phyloP scores from a whole-genome alignment of 306 rosid species.

The Prunus kanzakura region DNA sequence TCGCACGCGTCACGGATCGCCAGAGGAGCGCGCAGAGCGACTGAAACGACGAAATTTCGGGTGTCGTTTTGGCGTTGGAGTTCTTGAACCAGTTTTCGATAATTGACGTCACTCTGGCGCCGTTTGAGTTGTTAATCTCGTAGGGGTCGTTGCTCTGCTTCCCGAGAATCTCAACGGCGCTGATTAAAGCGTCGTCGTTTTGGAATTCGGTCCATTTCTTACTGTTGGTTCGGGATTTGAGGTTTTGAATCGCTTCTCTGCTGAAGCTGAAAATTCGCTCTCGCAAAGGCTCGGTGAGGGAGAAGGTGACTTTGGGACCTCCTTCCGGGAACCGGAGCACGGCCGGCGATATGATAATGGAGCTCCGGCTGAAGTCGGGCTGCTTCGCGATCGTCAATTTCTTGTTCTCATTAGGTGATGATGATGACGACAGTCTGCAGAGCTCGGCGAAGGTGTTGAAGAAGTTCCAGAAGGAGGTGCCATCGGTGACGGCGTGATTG shows the following conservation, averaged over 20 bases:
- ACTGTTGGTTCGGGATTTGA: slow-evolving; percentile 41
- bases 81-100: slow-evolving; percentile 45
- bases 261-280: slow-evolving; percentile 82
- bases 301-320: slow-evolving; percentile 74
- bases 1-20: slow-evolving; percentile 79
- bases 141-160: slow-evolving; percentile 51
- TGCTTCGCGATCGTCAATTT: background rate
- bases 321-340: slow-evolving; percentile 62
- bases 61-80: slow-evolving; percentile 3
- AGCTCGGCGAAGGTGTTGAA: slow-evolving; percentile 79
- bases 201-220: slow-evolving; percentile 1
- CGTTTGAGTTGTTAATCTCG: slow-evolving; percentile 19
- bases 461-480: slow-evolving; percentile 95
- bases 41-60: slow-evolving; percentile 78
- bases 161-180: slow-evolving; percentile 41
- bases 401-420: background rate
- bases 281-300: slow-evolving; percentile 42
- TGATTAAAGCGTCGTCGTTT: slow-evolving; percentile 6
- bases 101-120: slow-evolving; percentile 28
- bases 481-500: slow-evolving; percentile 77
- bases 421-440: slow-evolving; percentile 17
- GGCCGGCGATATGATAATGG: slow-evolving; percentile 45
- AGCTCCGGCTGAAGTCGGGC: slow-evolving; percentile 64
- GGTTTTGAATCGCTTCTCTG: slow-evolving; percentile 54
- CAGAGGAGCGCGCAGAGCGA: slow-evolving; percentile 74